These are phyloP conservation scores for Straminergon stramineum DNA, from an alignment of 225 moss, liverwort and hornwort species.

Conservation along the genomic window DNA sequence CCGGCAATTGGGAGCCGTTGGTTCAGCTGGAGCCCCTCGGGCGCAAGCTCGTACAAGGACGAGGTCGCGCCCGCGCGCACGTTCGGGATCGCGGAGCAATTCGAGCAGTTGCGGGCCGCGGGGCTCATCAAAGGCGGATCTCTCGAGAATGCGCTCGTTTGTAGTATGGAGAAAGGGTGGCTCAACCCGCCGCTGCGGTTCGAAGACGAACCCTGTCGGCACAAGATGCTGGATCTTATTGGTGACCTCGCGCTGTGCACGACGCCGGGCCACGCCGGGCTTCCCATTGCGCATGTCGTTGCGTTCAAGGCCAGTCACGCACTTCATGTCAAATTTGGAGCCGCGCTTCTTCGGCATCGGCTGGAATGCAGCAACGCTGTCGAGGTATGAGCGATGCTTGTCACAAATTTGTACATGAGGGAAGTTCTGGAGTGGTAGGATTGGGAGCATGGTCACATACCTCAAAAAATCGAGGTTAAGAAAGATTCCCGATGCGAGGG, in stretches of 20 bases:
- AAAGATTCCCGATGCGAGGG: neutral
- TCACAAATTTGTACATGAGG: neutral
- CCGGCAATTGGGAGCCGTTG: constrained; percentile 71
- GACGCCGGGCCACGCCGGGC: constrained; percentile 65
- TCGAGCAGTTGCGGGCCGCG: constrained; percentile 60
- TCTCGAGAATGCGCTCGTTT: constrained; percentile 84
- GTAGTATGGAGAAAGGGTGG: constrained; percentile 87
- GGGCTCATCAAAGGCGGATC: constrained; percentile 96
- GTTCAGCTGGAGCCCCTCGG: constrained; percentile 78
- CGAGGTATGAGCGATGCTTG: neutral
- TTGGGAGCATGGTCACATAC: neutral
- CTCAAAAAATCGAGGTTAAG: neutral
- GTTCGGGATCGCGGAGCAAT: constrained; percentile 91
- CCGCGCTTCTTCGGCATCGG: constrained; percentile 43
- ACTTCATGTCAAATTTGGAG: constrained; percentile 77
- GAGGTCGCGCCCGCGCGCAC: constrained; percentile 93
- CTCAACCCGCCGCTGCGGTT: constrained; percentile 88
- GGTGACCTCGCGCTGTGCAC: constrained; percentile 91
- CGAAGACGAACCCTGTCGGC: constrained; percentile 87
- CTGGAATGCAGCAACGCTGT: neutral
- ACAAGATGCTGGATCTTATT: constrained; percentile 85
- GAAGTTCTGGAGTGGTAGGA: neutral
- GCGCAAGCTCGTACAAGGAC: constrained; percentile 32
- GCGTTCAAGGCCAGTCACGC: constrained; percentile 97
- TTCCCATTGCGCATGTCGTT: constrained; percentile 78